A percentile compares a stretch with the other conserved stretches of the same genome.
These are phyloP conservation scores for Suillus lakei DNA, from an alignment of 768 basidiomycete genomes.

Conservation along the genomic window DNA sequence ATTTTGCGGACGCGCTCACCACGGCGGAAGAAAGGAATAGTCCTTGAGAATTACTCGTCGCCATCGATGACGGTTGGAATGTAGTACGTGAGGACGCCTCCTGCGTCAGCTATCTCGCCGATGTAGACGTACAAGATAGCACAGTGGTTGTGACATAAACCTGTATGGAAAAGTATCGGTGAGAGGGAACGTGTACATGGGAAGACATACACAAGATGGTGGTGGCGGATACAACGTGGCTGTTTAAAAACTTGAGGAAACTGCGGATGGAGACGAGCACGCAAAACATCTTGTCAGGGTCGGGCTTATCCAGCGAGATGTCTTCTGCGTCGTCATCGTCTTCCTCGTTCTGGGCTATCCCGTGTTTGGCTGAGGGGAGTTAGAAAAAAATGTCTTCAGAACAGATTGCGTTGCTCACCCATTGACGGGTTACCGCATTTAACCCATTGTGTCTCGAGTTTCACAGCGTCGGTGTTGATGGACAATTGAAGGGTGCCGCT, in stretches of 20 bases:
- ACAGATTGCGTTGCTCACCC: slow-evolving; percentile 31
- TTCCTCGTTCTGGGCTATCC: slow-evolving; percentile 24
- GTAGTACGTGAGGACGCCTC: slow-evolving; percentile 88
- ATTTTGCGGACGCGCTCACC: not conserved
- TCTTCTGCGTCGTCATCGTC: slow-evolving; percentile 39
- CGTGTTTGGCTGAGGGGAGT: slow-evolving; percentile 14
- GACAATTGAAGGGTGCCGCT: slow-evolving; percentile 58
- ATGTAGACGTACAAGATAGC: slow-evolving; percentile 90
- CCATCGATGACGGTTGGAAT: slow-evolving; percentile 80
- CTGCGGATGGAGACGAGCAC: slow-evolving; percentile 75
- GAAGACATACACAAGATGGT: slow-evolving; percentile 80
- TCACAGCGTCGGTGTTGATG: slow-evolving; percentile 72
- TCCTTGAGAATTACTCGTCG: slow-evolving; percentile 25
- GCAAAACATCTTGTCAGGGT: slow-evolving; percentile 62
- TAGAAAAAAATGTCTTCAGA: not conserved
- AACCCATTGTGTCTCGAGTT: slow-evolving; percentile 79
- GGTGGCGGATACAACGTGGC: slow-evolving; percentile 79
- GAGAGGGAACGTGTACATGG: not conserved
- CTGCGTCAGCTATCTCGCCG: slow-evolving; percentile 76
- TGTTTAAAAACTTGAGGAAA: slow-evolving; percentile 81
- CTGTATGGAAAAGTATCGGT: slow-evolving; percentile 40
- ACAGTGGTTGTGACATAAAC: slow-evolving; percentile 82
- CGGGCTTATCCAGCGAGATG: slow-evolving; percentile 43
- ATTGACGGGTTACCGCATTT: slow-evolving; percentile 71
- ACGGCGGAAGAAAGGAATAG: not conserved